Conservation (phyloP, 2,329 filamentous ascomycete genomes). For the Fusarium metavorans region DNA sequence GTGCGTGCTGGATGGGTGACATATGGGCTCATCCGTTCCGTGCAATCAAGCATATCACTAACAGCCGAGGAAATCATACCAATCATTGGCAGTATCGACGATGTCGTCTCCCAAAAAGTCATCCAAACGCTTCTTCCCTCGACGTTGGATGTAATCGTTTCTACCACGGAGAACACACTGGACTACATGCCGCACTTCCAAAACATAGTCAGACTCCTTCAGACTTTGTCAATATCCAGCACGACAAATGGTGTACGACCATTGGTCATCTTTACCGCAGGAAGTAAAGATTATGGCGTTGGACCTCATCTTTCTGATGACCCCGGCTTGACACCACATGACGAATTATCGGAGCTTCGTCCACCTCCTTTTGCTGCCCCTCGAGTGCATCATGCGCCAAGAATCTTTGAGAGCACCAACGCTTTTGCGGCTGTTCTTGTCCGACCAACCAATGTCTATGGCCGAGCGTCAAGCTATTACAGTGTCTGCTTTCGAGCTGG, state of each 20-base stretch:
- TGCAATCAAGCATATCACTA: background rate
- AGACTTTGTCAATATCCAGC: background rate
- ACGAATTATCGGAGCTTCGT: background rate
- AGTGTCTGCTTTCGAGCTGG: background rate
- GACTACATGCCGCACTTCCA: background rate
- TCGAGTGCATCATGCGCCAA: background rate
- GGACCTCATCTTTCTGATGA: background rate
- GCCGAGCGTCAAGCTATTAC: background rate
- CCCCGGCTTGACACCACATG: background rate
- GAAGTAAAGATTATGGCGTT: background rate
- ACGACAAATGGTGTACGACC: background rate
- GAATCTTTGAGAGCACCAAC: background rate
- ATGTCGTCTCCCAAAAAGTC: background rate
- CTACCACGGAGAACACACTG: background rate
- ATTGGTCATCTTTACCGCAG: background rate
- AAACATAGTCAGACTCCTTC: background rate
- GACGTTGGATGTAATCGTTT: background rate
- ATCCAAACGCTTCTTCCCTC: background rate
- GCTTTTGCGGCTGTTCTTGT: background rate
- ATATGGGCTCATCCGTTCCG: slow-evolving; percentile 1
- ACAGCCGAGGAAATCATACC: slow-evolving; percentile 3
- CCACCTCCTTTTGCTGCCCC: background rate
- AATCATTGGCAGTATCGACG: background rate
- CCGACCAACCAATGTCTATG: background rate
- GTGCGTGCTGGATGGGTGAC: slow-evolving; percentile 2